Conservation (phyloP, 2,329 filamentous ascomycete genomes). For the Ascochyta fabae region DNA sequence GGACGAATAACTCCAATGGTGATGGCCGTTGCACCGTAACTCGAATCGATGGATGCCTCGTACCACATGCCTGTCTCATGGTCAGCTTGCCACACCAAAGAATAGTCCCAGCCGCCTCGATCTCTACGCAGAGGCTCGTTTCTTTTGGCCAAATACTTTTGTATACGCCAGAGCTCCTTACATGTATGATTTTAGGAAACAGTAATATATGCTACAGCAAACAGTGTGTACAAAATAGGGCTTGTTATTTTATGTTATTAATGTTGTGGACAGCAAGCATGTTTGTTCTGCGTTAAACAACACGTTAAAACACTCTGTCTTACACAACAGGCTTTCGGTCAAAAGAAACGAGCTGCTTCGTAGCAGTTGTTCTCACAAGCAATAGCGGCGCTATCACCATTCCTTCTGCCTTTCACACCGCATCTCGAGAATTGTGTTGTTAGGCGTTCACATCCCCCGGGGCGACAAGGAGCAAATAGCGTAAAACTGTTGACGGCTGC, state of each 20-base stretch:
- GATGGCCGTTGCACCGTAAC: neutral
- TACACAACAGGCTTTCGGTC: too few relatives aligned
- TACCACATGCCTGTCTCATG: slow-evolving; percentile 21
- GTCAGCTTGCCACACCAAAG: slow-evolving; percentile 19
- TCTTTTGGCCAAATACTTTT: too few relatives aligned
- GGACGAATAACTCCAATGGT: slow-evolving; percentile 3
- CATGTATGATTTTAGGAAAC: too few relatives aligned
- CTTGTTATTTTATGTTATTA: too few relatives aligned
- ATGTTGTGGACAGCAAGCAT: too few relatives aligned
- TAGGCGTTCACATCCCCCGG: slow-evolving; percentile 16
- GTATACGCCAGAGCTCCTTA: too few relatives aligned
- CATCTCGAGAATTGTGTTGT: slow-evolving; percentile 43
- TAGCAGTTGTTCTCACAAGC: slow-evolving; percentile 32
- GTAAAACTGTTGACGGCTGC: neutral
- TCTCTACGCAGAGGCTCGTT: neutral
- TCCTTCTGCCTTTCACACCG: slow-evolving; percentile 36
- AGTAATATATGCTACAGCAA: too few relatives aligned
- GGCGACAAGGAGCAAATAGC: slow-evolving; percentile 9
- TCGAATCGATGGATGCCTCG: neutral
- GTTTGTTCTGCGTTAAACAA: too few relatives aligned
- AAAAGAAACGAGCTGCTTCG: too few relatives aligned
- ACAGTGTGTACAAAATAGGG: too few relatives aligned
- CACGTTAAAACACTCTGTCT: too few relatives aligned
- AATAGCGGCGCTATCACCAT: slow-evolving; percentile 36
- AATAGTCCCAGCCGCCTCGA: slow-evolving; percentile 13